Conservation (phyloP, 306 rosid genomes). For the Calophaca sinica region DNA sequence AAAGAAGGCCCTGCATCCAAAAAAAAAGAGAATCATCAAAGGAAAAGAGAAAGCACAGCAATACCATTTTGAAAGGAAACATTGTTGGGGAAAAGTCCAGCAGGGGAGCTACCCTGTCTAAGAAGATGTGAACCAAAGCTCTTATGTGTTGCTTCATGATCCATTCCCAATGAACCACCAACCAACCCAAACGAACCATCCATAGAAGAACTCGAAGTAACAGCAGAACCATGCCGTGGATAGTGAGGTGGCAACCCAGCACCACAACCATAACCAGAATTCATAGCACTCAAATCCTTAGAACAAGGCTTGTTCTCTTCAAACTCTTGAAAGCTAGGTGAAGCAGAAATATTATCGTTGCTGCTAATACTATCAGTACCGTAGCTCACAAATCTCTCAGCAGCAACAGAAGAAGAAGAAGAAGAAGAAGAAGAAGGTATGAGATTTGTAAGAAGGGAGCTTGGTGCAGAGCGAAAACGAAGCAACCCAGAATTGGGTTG, state of each 20-base stretch:
- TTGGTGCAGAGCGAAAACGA: slow-evolving; percentile 89
- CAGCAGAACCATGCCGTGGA: slow-evolving; percentile 64
- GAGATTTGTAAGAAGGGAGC: slow-evolving; percentile 59
- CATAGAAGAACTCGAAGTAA: slow-evolving; percentile 51
- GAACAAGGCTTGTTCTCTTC: slow-evolving; percentile 52
- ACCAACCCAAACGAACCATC: slow-evolving; percentile 60
- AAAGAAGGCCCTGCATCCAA: slow-evolving; percentile 1
- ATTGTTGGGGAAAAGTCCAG: slow-evolving; percentile 75
- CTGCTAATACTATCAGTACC: too few species aligned
- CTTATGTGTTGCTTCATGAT: slow-evolving; percentile 47
- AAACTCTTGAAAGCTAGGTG: slow-evolving; percentile 12
- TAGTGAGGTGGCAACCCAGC: slow-evolving; percentile 79
- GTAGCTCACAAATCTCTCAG: slow-evolving; percentile 46
- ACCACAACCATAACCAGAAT: slow-evolving; percentile 57
- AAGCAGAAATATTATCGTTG: slow-evolving; percentile 45
- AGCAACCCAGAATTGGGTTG: slow-evolving; percentile 72
- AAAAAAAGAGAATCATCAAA: not conserved
- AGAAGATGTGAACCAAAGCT: slow-evolving; percentile 55
- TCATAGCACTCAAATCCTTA: slow-evolving; percentile 51
- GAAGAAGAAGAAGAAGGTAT: not conserved
- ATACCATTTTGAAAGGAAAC: slow-evolving; percentile 71
- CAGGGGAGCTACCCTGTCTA: slow-evolving; percentile 89
- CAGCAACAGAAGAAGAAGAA: not conserved
- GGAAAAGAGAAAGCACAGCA: not conserved
- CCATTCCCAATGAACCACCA: slow-evolving; percentile 61